These are phyloP conservation scores for Austroboletus niveus DNA, from an alignment of 1,284 basidiomycete species.

Conservation along the genomic window DNA sequence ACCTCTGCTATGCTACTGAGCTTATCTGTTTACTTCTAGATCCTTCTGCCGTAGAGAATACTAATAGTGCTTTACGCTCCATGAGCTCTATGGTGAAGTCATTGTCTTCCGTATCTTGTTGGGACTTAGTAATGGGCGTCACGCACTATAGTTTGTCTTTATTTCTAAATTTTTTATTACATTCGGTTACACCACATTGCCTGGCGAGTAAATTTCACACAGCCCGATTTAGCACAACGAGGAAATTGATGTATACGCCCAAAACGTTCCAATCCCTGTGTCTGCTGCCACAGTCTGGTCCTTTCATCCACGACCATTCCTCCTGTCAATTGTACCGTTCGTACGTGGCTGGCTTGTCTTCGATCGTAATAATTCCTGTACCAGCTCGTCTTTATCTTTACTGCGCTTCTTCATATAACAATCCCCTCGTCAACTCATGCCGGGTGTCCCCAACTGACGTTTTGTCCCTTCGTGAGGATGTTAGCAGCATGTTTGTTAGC, in stretches of 20 bases:
- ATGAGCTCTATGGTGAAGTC: slow-evolving; percentile 8
- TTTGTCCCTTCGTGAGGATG: neutral
- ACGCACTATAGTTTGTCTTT: slow-evolving; percentile 17
- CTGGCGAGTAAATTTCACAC: neutral
- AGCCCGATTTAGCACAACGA: no score
- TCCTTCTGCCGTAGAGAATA: slow-evolving; percentile 25
- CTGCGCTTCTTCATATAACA: neutral
- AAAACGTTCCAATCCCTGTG: no score
- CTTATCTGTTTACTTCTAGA: slow-evolving; percentile 5
- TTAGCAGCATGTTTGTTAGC: slow-evolving; percentile 5
- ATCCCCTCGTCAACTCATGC: slow-evolving; percentile 3
- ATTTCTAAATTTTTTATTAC: slow-evolving; percentile 23
- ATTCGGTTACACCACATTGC: neutral
- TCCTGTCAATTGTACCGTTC: neutral
- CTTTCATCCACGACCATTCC: neutral
- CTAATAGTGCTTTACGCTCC: neutral
- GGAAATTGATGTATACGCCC: no score
- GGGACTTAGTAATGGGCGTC: slow-evolving; percentile 15
- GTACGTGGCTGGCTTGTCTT: neutral
- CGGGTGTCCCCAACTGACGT: neutral
- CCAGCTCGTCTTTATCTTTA: neutral
- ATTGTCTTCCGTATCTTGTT: slow-evolving; percentile 1
- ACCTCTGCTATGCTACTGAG: neutral
- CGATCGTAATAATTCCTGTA: neutral
- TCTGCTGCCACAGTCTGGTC: neutral